These are phyloP conservation scores for Forsythia suspensa DNA, from an alignment of 257 asterid species.

Conservation along the genomic window DNA sequence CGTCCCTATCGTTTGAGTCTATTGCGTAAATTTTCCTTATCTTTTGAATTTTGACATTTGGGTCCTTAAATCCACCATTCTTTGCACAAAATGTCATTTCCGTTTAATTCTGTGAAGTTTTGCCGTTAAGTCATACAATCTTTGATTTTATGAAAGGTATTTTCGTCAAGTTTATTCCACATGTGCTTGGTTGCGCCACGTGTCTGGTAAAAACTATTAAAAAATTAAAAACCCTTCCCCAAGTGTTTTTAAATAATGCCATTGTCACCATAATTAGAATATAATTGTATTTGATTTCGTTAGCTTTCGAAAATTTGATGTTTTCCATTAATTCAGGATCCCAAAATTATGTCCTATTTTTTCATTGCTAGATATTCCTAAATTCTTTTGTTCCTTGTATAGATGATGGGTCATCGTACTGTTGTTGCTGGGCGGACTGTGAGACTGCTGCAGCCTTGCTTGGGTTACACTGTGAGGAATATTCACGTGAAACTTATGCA, in stretches of 20 bases:
- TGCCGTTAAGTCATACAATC: too few relatives aligned
- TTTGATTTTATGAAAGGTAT: too few relatives aligned
- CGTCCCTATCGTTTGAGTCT: too few relatives aligned
- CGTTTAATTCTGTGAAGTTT: too few relatives aligned
- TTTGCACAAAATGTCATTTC: too few relatives aligned
- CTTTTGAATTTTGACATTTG: too few relatives aligned
- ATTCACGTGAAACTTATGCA: conserved; percentile 19
- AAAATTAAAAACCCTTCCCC: too few relatives aligned
- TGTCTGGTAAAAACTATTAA: too few relatives aligned
- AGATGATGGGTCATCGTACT: conserved; percentile 80
- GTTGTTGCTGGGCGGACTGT: conserved; percentile 78
- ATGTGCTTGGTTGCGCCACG: too few relatives aligned
- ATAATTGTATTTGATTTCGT: neutral
- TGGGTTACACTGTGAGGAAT: conserved; percentile 37
- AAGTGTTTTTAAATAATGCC: neutral
- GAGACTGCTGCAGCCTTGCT: conserved; percentile 67
- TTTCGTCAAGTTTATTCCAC: too few relatives aligned
- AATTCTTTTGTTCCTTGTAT: conserved; percentile 16
- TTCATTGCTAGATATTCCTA: neutral
- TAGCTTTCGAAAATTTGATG: neutral
- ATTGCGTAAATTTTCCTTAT: too few relatives aligned
- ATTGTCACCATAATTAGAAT: neutral
- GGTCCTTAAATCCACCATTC: too few relatives aligned
- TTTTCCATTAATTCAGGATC: neutral
- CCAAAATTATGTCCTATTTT: neutral